Evolutionary conservation across 768 basidiomycete species (phyloP), one percentile per base, ranked within the genome.

Genomic region (Fomitopsis pulvina): DNA sequence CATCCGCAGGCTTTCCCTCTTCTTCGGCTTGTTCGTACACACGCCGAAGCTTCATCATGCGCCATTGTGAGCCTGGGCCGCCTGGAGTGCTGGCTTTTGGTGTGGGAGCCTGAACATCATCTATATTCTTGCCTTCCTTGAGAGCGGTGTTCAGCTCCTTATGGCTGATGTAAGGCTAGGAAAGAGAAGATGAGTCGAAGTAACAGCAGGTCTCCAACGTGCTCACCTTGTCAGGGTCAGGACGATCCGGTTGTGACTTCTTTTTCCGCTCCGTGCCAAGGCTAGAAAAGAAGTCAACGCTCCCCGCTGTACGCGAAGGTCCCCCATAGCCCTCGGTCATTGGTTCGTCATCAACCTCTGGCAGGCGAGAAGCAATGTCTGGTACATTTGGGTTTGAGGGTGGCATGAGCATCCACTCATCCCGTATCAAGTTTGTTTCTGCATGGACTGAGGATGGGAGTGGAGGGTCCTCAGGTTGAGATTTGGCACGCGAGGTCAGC

Each of bases 31-130:
- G 78, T 63, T 98, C 95, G 61, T 91, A 94, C 1, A 92, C 85
- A 14, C 89, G 78, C 34, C 84, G 80, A 0, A 99, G 79, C 58
- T 93, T 92, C 84, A 90, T 92, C 96, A 98, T 98, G 14, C 96
- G 83, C 95, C 96, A 99, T 62, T 82, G 83, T 2, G 91, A 92
- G 10, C 95, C 95, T 4, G 93, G 87, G 1, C 92, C 92, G 2
- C 95, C 95, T 0, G 92, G 91, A 0, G 78, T 80, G 48, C 71
- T 64, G 20, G 78, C 61, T 63, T 77, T 80, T 4, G 75, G 66
- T 43, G 70, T 60, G 3, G 74, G 61, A 22, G 71, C 69, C 45
- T 72, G 69, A 11, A 70, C 63, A 50, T 77, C 66, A 22, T 71
- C 63, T 9, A 70, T 51, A 30, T 61, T 27, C 25, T 57, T 67